These are phyloP conservation scores for Didymella pinodella DNA, from an alignment of 2,329 filamentous ascomycete genomes.

Conservation along the genomic window DNA sequence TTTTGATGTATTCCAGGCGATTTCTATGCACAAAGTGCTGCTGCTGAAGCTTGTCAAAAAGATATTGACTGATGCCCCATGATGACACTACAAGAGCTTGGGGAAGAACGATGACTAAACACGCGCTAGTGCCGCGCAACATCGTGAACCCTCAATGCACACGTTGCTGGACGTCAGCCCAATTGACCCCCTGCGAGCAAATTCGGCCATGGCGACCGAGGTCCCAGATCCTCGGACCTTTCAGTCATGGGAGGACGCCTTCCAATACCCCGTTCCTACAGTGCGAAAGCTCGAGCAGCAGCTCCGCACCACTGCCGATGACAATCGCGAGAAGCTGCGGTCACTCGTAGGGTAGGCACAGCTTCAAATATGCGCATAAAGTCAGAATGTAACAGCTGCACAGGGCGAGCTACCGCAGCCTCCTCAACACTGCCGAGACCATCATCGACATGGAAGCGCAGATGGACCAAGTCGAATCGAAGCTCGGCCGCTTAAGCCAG, in stretches of 20 bases:
- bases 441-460: slow-evolving; percentile 88
- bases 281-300: slow-evolving; percentile 70
- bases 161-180: slow-evolving; percentile 12
- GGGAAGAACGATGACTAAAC: slow-evolving; percentile 16
- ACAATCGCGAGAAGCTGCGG: slow-evolving; percentile 71
- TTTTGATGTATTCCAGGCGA: no score
- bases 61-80: no score
- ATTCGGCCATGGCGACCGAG: slow-evolving; percentile 59
- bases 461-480: slow-evolving; percentile 76
- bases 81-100: neutral
- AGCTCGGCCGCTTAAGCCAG: slow-evolving; percentile 75
- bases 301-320: slow-evolving; percentile 67
- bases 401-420: slow-evolving; percentile 79
- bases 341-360: slow-evolving; percentile 68
- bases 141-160: slow-evolving; percentile 18
- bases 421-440: slow-evolving; percentile 90
- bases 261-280: slow-evolving; percentile 69
- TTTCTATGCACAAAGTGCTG: no score
- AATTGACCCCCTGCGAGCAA: neutral
- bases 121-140: slow-evolving; percentile 11
- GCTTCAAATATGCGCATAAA: neutral
- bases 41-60: no score
- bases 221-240: slow-evolving; percentile 65
- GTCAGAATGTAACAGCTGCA: slow-evolving; percentile 10
- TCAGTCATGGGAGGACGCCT: slow-evolving; percentile 71